Conservation (phyloP, 2,329 filamentous ascomycete genomes). For the Claviceps maximensis region DNA sequence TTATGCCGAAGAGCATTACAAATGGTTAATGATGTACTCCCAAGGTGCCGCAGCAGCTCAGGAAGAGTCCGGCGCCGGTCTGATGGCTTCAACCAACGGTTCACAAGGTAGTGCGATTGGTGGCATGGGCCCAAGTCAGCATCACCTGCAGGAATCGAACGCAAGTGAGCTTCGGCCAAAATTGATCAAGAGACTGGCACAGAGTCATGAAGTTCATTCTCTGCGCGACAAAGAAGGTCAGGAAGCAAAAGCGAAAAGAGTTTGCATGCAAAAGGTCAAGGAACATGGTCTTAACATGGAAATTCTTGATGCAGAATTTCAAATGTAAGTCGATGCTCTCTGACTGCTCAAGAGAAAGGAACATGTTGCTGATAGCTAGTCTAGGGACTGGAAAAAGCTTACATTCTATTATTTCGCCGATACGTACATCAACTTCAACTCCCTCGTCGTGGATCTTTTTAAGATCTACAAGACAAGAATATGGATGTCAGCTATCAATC, state of each 20-base stretch:
- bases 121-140: constrained; percentile 63
- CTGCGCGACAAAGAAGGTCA: constrained; percentile 93
- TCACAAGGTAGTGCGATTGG: constrained; percentile 59
- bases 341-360: not conserved
- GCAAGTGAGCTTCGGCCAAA: constrained; percentile 80
- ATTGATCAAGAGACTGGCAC: constrained; percentile 89
- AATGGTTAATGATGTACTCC: constrained; percentile 98
- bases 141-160: constrained; percentile 58
- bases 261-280: constrained; percentile 91
- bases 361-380: constrained; percentile 5
- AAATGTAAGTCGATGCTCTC: constrained; percentile 58
- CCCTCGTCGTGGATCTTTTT: constrained; percentile 90
- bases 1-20: constrained; percentile 90
- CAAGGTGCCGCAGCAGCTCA: constrained; percentile 55
- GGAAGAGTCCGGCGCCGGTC: constrained; percentile 46
- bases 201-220: constrained; percentile 77
- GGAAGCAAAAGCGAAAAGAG: constrained; percentile 91
- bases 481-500: constrained; percentile 99
- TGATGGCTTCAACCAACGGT: constrained; percentile 49
- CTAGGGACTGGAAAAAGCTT: constrained; percentile 94
- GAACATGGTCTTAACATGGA: constrained; percentile 96
- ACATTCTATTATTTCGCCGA: constrained; percentile 99
- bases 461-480: constrained; percentile 99
- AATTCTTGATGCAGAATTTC: constrained; percentile 95
- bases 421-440: constrained; percentile 98